Base-by-base conservation (phyloP, 1,139 yeast species). In the Pichia sp. region DNA sequence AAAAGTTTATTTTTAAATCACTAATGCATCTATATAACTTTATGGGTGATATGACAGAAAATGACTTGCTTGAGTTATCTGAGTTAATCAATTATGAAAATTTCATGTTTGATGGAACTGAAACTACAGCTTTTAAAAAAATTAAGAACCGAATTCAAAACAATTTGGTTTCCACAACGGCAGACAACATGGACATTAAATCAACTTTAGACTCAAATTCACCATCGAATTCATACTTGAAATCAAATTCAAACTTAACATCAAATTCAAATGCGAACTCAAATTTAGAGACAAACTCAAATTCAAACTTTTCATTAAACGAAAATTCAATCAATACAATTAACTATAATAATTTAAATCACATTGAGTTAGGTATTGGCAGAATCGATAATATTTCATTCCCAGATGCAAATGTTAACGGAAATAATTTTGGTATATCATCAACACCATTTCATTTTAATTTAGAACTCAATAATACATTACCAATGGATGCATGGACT, bases 61-160 rank as follows among this genome's bases (percentile, higher is more conserved):
- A 45, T 3, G 66, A 66, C 25, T 51, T 60, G 22, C 42, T 47
- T 10, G 49, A 54, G 18, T 47, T 63, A n/a, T n/a, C 52, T 9
- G 61, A 58, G 31, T 18, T 60, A 2, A 48, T 55, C 3, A 56
- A 56, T 27, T 36, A 44, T 28, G 47, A 49, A 5, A 54, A 54
- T 19, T 51, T 45, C 16, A 28, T 27, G 16, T 6, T 42, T 25
- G 49, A n/a, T 11, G 27, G 34, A 3, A 28, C 25, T 16, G 56
- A 49, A 25, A 34, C 51, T 4, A 22, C 18, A 1, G 9, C 16
- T 13, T 53, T 51, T n/a, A 44, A 29, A 11, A 10, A 16, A 1
- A 30, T 48, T 2, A 53, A 46, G n/a, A 25, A 45, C 5, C 36
- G 28, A 13, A n/a, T 39, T 39, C 25, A 19, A 36, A 36, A 36